Evolutionary conservation across 148 eudicot species (phyloP).

Genomic region (Oxyria digyna): DNA sequence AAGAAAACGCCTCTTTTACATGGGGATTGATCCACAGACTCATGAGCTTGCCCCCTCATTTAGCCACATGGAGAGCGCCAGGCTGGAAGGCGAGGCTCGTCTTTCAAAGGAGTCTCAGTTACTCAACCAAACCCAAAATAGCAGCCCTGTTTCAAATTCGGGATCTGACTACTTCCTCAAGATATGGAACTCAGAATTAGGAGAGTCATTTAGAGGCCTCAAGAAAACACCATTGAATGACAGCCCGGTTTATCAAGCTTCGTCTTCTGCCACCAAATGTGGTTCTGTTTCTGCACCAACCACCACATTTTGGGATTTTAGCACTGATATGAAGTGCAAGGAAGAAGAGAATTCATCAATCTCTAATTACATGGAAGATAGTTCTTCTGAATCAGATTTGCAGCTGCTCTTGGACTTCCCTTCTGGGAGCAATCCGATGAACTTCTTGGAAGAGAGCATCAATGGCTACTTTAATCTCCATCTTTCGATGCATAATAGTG

Average conservation of each 20-base stretch:
- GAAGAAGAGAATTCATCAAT: not conserved
- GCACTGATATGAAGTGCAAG: not conserved
- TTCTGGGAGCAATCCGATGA: slow-evolving; percentile 53
- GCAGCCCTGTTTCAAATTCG: not conserved
- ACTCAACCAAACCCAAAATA: slow-evolving; percentile 12
- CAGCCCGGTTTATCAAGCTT: slow-evolving; percentile 44
- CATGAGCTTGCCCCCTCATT: slow-evolving; percentile 72
- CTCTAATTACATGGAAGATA: slow-evolving; percentile 22
- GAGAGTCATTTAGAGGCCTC: slow-evolving; percentile 63
- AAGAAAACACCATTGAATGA: slow-evolving; percentile 19
- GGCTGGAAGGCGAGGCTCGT: slow-evolving; percentile 96
- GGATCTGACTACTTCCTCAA: slow-evolving; percentile 42
- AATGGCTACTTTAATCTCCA: slow-evolving; percentile 24
- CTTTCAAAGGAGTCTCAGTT: slow-evolving; percentile 55
- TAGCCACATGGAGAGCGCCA: slow-evolving; percentile 94
- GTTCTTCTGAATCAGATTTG: slow-evolving; percentile 59
- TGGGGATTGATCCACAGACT: slow-evolving; percentile 81
- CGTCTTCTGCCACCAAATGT: slow-evolving; percentile 1
- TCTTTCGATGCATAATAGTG: not conserved
- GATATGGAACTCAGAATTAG: slow-evolving; percentile 84
- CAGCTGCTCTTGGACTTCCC: slow-evolving; percentile 78
- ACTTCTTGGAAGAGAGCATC: slow-evolving; percentile 51
- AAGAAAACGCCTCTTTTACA: slow-evolving; percentile 53
- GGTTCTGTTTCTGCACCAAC: too few relatives aligned
- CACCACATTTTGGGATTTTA: not conserved